These are phyloP conservation scores for Drechslerella coelobrocha DNA, from an alignment of 2,329 filamentous ascomycete genomes.

Conservation along the genomic window DNA sequence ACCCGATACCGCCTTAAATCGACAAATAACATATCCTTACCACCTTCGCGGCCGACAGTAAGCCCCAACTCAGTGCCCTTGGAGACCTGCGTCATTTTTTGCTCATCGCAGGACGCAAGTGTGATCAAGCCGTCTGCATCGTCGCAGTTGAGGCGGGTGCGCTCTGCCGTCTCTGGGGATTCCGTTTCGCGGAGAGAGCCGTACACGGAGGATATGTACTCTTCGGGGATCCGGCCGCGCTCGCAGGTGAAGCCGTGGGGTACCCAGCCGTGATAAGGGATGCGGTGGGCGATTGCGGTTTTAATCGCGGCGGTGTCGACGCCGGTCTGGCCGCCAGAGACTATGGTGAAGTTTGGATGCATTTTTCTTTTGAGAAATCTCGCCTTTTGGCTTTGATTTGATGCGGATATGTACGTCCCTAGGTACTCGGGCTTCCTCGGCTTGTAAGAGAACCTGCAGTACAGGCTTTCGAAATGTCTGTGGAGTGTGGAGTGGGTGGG, in stretches of 20 bases:
- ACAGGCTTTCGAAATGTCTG: no score
- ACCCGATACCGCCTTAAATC: conserved; percentile 31
- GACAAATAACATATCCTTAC: conserved; percentile 39
- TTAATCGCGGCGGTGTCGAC: conserved; percentile 38
- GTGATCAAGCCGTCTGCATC: conserved; percentile 41
- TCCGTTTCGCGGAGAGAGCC: conserved; percentile 29
- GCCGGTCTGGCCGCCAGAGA: conserved; percentile 47
- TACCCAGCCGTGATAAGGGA: conserved; percentile 38
- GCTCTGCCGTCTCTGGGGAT: conserved; percentile 21
- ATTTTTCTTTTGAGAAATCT: conserved; percentile 10
- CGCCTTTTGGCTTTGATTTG: conserved; percentile 4
- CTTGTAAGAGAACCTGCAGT: no score
- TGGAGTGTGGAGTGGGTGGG: no score
- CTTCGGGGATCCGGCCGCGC: conserved; percentile 25
- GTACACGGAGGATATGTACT: conserved; percentile 30
- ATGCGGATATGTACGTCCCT: not conserved
- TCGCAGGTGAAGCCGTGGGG: conserved; percentile 45
- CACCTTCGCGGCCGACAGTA: conserved; percentile 8
- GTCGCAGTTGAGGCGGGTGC: conserved; percentile 31
- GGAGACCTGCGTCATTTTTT: conserved; percentile 16
- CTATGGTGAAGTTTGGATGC: conserved; percentile 46
- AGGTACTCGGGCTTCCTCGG: no score
- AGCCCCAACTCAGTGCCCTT: conserved; percentile 31
- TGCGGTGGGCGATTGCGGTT: conserved; percentile 32
- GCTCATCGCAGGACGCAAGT: conserved; percentile 28